These are phyloP conservation scores for Ceratobasidium papillatum DNA, from an alignment of 1,284 basidiomycete genomes.

Conservation along the genomic window DNA sequence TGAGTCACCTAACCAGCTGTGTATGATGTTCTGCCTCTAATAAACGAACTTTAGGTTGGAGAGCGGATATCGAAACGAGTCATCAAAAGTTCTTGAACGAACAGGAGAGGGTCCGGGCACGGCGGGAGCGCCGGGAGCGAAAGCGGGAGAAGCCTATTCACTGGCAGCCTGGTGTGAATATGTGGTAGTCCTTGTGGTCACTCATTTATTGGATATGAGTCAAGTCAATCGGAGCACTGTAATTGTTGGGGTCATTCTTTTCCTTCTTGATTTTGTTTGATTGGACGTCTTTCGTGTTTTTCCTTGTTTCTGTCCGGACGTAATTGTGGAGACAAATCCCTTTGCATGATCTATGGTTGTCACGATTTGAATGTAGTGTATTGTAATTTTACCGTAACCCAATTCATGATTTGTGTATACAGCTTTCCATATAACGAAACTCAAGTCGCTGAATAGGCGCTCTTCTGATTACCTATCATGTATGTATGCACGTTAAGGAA, in stretches of 20 bases:
- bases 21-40: background rate
- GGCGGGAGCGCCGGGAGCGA: constrained; percentile 31
- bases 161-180: constrained; percentile 36
- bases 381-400: background rate
- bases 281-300: background rate
- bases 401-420: background rate
- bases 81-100: constrained; percentile 31
- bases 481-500: background rate
- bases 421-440: too few relatives aligned
- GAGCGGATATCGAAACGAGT: constrained; percentile 21
- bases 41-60: background rate
- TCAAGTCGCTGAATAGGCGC: too few relatives aligned
- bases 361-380: constrained; percentile 11
- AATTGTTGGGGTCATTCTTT: background rate
- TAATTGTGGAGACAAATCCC: background rate
- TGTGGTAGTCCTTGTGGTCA: constrained; percentile 18
- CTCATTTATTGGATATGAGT: background rate
- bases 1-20: background rate
- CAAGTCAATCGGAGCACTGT: too few relatives aligned
- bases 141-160: constrained; percentile 23
- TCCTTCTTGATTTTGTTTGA: background rate
- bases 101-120: background rate
- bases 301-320: background rate
- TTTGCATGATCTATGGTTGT: background rate
- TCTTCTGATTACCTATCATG: background rate